Evolutionary conservation across 106 monocot species (phyloP).

Genomic region (Vanilla planifolia): DNA sequence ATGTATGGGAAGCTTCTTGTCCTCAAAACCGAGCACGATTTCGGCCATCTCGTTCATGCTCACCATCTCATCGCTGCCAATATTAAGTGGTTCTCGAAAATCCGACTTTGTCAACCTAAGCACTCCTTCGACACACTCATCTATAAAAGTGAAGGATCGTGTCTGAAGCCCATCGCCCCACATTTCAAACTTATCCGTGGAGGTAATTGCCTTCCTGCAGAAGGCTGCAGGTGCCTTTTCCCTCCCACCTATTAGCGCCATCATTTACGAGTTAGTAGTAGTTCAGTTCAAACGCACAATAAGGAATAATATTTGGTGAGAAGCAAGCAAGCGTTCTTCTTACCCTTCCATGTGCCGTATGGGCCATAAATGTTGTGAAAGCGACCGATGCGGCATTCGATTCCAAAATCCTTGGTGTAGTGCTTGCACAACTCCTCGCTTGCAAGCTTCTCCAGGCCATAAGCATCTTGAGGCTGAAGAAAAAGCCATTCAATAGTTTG

Average conservation of each 20-base stretch:
- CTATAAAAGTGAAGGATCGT: conserved; percentile 89
- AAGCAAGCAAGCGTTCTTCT: not conserved
- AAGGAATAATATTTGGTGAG: too few species aligned
- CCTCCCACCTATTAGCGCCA: conserved; percentile 54
- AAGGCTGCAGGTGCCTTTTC: conserved; percentile 96
- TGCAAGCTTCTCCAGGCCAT: conserved; percentile 88
- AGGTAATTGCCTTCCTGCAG: conserved; percentile 72
- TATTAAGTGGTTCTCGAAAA: conserved; percentile 83
- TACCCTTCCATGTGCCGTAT: conserved; percentile 92
- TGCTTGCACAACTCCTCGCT: conserved; percentile 91
- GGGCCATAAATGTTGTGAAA: conserved; percentile 94
- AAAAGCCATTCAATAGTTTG: too few species aligned
- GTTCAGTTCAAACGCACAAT: not conserved
- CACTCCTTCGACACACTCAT: conserved; percentile 92
- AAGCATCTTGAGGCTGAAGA: conserved; percentile 88
- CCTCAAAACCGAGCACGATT: conserved; percentile 84
- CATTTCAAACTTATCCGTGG: conserved; percentile 85
- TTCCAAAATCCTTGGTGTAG: conserved; percentile 81
- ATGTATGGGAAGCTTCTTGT: conserved; percentile 81
- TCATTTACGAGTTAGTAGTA: not conserved
- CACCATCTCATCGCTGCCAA: conserved; percentile 93
- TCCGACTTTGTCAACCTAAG: conserved; percentile 90
- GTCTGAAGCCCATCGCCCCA: conserved; percentile 96
- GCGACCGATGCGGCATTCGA: conserved; percentile 77
- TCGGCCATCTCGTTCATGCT: conserved; percentile 99